Conservation (phyloP, 2,329 filamentous ascomycete species). For the Penicillium sp. region DNA sequence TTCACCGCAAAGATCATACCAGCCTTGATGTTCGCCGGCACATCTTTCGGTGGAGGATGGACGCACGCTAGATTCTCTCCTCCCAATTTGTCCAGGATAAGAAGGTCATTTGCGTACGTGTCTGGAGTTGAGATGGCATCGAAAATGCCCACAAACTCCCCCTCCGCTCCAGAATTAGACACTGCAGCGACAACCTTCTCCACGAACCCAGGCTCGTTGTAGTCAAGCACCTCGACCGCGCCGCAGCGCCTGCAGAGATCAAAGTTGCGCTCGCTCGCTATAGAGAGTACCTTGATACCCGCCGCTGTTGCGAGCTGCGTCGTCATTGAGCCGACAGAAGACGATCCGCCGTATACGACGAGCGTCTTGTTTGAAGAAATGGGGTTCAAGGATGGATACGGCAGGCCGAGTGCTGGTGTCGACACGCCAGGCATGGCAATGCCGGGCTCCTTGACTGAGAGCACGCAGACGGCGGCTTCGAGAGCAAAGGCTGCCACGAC, state of each 20-base stretch:
- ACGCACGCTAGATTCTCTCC: conserved; percentile 5
- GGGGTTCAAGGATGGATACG: conserved; percentile 5
- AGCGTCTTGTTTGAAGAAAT: conserved; percentile 16
- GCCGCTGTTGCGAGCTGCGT: conserved; percentile 41
- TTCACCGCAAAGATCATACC: conserved; percentile 11
- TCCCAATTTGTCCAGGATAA: neutral
- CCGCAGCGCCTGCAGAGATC: conserved; percentile 35
- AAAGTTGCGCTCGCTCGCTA: conserved; percentile 29
- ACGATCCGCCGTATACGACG: conserved; percentile 42
- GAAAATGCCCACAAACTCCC: conserved; percentile 17
- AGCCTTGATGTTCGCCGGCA: conserved; percentile 9
- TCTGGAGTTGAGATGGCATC: conserved; percentile 12
- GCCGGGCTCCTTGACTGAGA: conserved; percentile 8
- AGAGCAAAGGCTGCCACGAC: conserved; percentile 9
- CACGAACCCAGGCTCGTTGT: conserved; percentile 24
- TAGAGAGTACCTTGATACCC: conserved; percentile 36
- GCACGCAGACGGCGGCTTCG: conserved; percentile 11
- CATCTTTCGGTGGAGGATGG: conserved; percentile 10
- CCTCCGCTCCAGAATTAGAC: neutral
- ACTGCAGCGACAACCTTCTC: conserved; percentile 18
- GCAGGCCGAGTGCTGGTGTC: conserved; percentile 10
- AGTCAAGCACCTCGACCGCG: conserved; percentile 41
- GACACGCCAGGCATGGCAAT: conserved; percentile 8
- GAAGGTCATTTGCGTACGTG: conserved; percentile 4
- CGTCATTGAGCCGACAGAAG: conserved; percentile 41